phyloP scores from a whole-genome alignment of 2,329 filamentous ascomycete species.

The Exophiala sideris region DNA sequence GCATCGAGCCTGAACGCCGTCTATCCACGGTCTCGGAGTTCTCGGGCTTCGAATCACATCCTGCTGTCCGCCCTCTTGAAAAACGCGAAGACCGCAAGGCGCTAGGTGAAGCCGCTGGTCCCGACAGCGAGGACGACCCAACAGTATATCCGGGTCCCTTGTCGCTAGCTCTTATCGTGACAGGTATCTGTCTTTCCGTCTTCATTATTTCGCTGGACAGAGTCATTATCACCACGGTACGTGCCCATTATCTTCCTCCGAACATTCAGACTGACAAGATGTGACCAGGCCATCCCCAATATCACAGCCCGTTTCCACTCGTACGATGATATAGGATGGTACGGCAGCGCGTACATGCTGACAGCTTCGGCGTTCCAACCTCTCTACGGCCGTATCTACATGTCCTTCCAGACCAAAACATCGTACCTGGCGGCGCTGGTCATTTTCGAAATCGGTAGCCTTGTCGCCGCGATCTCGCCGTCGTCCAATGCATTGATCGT shows the following conservation, averaged over 20 bases:
- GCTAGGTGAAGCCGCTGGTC: background rate
- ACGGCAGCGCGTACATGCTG: conserved; percentile 28
- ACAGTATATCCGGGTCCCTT: conserved; percentile 28
- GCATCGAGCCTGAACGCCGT: background rate
- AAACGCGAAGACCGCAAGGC: background rate
- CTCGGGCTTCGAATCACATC: background rate
- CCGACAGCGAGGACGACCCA: background rate
- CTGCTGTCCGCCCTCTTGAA: background rate
- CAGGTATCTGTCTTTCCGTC: conserved; percentile 31
- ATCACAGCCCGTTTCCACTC: conserved; percentile 28
- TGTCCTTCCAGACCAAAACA: conserved; percentile 21
- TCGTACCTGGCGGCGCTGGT: conserved; percentile 31
- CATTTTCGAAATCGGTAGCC: conserved; percentile 33
- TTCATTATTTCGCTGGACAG: conserved; percentile 32
- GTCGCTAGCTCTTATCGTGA: conserved; percentile 27
- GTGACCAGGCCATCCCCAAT: conserved; percentile 28
- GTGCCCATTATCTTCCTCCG: no score
- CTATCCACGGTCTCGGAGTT: conserved; percentile 1
- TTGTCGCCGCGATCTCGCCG: conserved; percentile 31
- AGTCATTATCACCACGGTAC: conserved; percentile 28
- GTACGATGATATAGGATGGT: conserved; percentile 29
- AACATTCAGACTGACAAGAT: no score
- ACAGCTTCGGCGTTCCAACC: conserved; percentile 23
- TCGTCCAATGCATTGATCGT: conserved; percentile 30
- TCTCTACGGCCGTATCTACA: conserved; percentile 22